Base-by-base conservation (phyloP, 2,329 filamentous ascomycete genomes). In the Alternaria panax region DNA sequence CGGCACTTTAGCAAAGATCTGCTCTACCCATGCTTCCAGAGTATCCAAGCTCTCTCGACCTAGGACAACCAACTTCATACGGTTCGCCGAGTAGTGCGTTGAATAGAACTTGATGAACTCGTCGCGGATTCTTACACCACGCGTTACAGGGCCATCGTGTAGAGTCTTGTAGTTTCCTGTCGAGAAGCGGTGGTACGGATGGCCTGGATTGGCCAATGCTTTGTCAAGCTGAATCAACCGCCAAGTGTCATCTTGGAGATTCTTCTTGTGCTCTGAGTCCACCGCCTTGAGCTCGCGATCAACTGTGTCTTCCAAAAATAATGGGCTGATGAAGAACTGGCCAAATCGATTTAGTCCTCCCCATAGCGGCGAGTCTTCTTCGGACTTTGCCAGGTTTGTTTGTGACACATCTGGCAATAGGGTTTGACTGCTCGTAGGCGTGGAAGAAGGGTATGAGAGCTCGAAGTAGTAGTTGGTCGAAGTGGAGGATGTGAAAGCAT, bases 381-480 rank as follows among this genome's bases (percentile, higher is more conserved):
- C 80, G 6, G 76, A 68, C 9, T 66, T 62, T 41, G 75, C 71
- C 43, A 80, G 60, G 43, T 76, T 74, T 28, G 75, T 67, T 50
- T 75, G 71, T 59, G 79, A 80, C 38, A 67, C 74, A 47, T 71
- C 70, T 20, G 70, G 63, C 22, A 80, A 79, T 61, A 78, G 72
- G 16, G 68, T 64, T 16, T 74, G 74, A 63, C 89, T 88, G 74
- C 84, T 87, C 64, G 79, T 73, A 3, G 80, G 76, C 45, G 82
- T 82, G 40, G 82, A 82, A 12, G 90, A 86, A 51, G 92, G 92
- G 30, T 93, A 92, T 22, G 92, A 92, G 58, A 98, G 89, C 74
- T 99, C 95, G 76, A 99, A 99, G 80, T 92, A 98, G 82, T 96
- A 99, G 80, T 98, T 98, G 64, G 95, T 99, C 52, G 94, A 96